A percentile compares a stretch with the other conserved stretches of the same genome.
phyloP scores from a whole-genome alignment of 2,329 filamentous ascomycete genomes.

The Ophioceras dolichostomum region DNA sequence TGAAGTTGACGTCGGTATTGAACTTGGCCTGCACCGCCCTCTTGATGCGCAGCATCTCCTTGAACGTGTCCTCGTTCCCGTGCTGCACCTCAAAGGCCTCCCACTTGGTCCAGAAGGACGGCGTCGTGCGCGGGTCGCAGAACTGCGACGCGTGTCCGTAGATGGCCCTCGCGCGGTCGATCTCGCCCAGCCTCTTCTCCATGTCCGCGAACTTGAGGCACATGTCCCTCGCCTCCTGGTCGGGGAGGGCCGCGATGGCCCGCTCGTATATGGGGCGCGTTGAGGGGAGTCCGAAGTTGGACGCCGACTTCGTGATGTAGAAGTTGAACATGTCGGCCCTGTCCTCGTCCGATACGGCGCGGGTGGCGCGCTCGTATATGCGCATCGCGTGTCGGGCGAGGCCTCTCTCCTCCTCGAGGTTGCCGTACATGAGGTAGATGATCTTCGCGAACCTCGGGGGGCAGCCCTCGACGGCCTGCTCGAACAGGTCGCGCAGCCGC shows the following conservation, averaged over 20 bases:
- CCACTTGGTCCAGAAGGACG: constrained; percentile 92
- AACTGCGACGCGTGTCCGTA: constrained; percentile 96
- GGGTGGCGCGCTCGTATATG: constrained; percentile 93
- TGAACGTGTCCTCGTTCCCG: constrained; percentile 98
- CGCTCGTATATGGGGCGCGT: constrained; percentile 94
- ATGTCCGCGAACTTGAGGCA: constrained; percentile 88
- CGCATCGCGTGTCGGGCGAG: constrained; percentile 95
- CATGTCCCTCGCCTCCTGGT: constrained; percentile 91
- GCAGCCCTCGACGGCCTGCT: constrained; percentile 90
- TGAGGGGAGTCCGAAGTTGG: constrained; percentile 92
- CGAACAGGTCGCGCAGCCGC: constrained; percentile 84
- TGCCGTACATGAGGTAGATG: constrained; percentile 96
- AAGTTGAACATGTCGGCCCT: constrained; percentile 97
- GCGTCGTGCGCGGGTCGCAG: constrained; percentile 84
- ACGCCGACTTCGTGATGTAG: constrained; percentile 82
- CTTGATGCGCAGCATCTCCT: constrained; percentile 98
- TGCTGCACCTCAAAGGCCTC: constrained; percentile 95
- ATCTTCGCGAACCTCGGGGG: constrained; percentile 94
- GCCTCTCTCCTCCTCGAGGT: constrained; percentile 88
- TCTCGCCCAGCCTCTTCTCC: constrained; percentile 41
- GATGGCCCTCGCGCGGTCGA: constrained; percentile 88
- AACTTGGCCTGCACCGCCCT: constrained; percentile 94
- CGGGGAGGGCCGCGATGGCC: constrained; percentile 85
- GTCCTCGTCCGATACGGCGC: constrained; percentile 90
- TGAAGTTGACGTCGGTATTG: constrained; percentile 98